Evolutionary conservation across 106 monocot genomes (phyloP).

Genomic region (Dactylorhiza incarnata): DNA sequence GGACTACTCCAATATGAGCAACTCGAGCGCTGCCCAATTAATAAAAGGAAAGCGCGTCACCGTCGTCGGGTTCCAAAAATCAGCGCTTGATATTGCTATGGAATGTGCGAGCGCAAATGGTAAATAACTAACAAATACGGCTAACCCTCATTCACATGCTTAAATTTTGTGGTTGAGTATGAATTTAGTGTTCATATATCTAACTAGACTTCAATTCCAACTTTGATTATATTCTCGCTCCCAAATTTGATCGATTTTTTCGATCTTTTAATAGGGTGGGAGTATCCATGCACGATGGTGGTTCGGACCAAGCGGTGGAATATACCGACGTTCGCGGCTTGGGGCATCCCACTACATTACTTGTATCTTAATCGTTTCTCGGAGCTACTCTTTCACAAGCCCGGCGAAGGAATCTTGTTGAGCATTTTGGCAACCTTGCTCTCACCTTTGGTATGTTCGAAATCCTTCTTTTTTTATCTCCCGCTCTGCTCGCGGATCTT

Average conservation of each 20-base stretch:
- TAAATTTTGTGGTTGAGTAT: too few species aligned
- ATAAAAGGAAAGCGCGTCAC: conserved; percentile 47
- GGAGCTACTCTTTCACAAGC: conserved; percentile 58
- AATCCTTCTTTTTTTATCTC: background rate
- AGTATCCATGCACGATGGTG: conserved; percentile 53
- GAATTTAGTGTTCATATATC: background rate
- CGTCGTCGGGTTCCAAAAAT: conserved; percentile 46
- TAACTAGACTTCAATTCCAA: background rate
- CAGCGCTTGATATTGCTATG: conserved; percentile 43
- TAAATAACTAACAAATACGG: background rate
- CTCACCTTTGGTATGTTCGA: conserved; percentile 42
- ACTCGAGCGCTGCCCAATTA: conserved; percentile 7
- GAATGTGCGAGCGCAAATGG: conserved; percentile 53
- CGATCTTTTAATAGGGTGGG: conserved; percentile 19
- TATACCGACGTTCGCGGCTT: conserved; percentile 19
- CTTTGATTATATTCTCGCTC: too few species aligned
- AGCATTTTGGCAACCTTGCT: conserved; percentile 40
- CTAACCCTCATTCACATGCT: too few species aligned
- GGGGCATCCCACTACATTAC: conserved; percentile 35
- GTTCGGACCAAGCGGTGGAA: conserved; percentile 41
- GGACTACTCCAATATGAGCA: conserved; percentile 54
- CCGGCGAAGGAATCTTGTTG: conserved; percentile 47
- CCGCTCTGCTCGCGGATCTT: too few species aligned
- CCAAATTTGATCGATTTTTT: too few species aligned
- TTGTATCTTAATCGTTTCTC: conserved; percentile 52